Percentiles rank a stretch among this genome's conserved stretches.
Evolutionary conservation across 371 early-diverging fungal genomes (phyloP).

Genomic region (Rhizopus delemar): DNA sequence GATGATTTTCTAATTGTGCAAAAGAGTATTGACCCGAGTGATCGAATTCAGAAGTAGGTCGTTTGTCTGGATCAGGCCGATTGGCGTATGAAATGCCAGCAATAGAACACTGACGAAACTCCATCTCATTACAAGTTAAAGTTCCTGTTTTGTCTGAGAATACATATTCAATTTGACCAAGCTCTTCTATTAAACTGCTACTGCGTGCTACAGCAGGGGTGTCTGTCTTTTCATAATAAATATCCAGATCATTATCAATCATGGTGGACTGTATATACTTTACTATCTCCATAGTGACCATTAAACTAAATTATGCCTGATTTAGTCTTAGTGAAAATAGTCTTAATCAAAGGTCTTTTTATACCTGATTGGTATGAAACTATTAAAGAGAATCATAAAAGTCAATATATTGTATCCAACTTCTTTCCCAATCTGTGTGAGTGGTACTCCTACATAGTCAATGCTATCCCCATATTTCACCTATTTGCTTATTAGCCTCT

Average conservation of each 20-base stretch:
- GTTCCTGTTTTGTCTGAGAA: conserved; percentile 96
- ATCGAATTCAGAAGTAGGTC: conserved; percentile 30
- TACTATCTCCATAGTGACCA: conserved; percentile 92
- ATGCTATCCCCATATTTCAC: conserved; percentile 1
- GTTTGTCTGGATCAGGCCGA: conserved; percentile 64
- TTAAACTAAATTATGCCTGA: conserved; percentile 53
- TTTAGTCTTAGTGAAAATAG: background rate
- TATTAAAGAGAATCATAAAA: conserved; percentile 87
- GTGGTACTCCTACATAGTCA: conserved; percentile 9
- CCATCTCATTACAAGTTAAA: conserved; percentile 95
- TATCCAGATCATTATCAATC: conserved; percentile 82
- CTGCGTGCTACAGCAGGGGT: conserved; percentile 89
- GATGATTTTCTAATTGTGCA: conserved; percentile 59
- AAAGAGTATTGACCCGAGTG: conserved; percentile 60
- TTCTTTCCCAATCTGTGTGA: conserved; percentile 37
- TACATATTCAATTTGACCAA: conserved; percentile 87
- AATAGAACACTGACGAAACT: conserved; percentile 85
- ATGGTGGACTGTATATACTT: conserved; percentile 79
- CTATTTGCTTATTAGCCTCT: background rate
- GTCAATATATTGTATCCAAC: conserved; percentile 78
- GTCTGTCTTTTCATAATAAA: conserved; percentile 81
- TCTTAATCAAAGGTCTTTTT: background rate
- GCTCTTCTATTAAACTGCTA: conserved; percentile 89
- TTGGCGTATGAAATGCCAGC: conserved; percentile 75
- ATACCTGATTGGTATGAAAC: conserved; percentile 87